A percentile compares a stretch with the other conserved stretches of the same genome.
These are phyloP conservation scores for Staphylotrichum tortipilum DNA, from an alignment of 495 filamentous ascomycete genomes.

Conservation along the genomic window DNA sequence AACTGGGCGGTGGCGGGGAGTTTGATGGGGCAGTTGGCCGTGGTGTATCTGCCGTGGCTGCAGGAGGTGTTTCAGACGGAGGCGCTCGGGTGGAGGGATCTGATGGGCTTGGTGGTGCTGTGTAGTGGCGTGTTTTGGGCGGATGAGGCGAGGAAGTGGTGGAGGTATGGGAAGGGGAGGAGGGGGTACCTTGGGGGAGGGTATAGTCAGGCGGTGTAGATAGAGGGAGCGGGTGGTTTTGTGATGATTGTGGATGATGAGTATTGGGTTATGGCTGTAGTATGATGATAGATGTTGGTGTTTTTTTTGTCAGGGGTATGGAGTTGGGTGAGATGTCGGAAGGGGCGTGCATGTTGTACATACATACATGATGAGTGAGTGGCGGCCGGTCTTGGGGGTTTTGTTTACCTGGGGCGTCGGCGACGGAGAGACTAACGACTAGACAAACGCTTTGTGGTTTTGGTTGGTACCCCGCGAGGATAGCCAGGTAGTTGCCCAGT, in stretches of 20 bases:
- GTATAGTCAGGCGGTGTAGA: slow-evolving; percentile 43
- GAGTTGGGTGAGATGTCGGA: no score
- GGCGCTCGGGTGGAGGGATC: slow-evolving; percentile 61
- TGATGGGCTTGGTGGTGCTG: slow-evolving; percentile 60
- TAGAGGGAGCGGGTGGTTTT: background rate
- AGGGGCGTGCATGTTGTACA: no score
- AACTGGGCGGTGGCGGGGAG: slow-evolving; percentile 86
- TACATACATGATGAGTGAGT: no score
- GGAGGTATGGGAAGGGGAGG: slow-evolving; percentile 36
- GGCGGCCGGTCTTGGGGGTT: no score
- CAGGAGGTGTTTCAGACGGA: slow-evolving; percentile 96
- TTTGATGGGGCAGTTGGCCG: slow-evolving; percentile 73
- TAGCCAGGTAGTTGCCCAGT: no score
- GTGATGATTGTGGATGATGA: background rate
- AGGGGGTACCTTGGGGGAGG: slow-evolving; percentile 30
- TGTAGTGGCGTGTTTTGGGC: slow-evolving; percentile 90
- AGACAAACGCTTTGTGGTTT: no score
- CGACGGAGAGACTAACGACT: no score
- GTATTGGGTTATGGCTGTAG: slow-evolving; percentile 3
- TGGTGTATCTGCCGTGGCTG: slow-evolving; percentile 88
- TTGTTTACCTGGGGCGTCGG: no score
- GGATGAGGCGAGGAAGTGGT: slow-evolving; percentile 83
- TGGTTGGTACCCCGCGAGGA: no score
- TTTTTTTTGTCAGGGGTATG: no score
- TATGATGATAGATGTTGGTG: background rate